Conservation (phyloP, 164 flowering plant genomes). For the Liriodendron chinense region DNA sequence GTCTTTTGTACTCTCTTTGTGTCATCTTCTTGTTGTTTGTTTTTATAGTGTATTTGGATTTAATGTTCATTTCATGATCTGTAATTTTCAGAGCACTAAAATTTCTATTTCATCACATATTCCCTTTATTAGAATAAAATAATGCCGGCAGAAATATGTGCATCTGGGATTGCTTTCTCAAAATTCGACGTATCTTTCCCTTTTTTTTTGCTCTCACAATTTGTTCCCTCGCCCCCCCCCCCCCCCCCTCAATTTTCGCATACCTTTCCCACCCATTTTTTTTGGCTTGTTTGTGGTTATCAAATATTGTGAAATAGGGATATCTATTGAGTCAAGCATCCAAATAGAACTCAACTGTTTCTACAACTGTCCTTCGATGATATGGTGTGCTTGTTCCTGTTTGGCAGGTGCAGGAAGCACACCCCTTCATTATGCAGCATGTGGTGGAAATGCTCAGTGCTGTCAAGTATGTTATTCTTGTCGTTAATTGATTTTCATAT, state of each 20-base stretch:
- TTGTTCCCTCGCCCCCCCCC: too few species aligned
- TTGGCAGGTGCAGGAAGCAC: constrained; percentile 91
- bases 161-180: neutral
- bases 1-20: too few species aligned
- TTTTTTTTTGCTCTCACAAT: too few species aligned
- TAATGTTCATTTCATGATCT: too few species aligned
- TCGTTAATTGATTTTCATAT: neutral
- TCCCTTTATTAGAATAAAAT: too few species aligned
- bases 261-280: too few species aligned
- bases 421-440: constrained; percentile 94
- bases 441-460: constrained; percentile 90
- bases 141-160: neutral
- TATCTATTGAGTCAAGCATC: neutral
- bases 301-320: neutral
- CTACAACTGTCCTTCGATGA: neutral
- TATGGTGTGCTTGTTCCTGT: neutral
- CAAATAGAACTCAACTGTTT: neutral
- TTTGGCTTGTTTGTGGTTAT: neutral
- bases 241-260: too few species aligned
- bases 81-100: too few species aligned
- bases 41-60: too few species aligned
- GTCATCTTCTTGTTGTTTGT: too few species aligned
- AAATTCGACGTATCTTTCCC: too few species aligned
- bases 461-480: constrained; percentile 62
- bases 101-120: too few species aligned